Base-by-base conservation (phyloP, 23 red algal species). In the Agarophyton chilense region DNA sequence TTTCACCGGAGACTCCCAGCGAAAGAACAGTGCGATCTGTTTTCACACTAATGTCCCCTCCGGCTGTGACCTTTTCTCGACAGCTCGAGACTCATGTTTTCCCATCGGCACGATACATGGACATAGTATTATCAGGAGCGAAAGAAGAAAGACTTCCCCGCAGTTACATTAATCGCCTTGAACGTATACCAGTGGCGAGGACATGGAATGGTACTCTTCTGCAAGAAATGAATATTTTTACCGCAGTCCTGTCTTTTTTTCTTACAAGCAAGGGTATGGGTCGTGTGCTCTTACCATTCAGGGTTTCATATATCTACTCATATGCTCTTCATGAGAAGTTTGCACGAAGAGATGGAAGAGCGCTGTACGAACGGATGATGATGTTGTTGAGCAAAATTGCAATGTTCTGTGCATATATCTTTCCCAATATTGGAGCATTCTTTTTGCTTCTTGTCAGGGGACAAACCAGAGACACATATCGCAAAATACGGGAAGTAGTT, bases 71-170 rank as follows among this genome's bases (percentile, higher is more conserved):
- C 32, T 18, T 70, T 16, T 33, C 64, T 1, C 64, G 64, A 28
- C 32, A 26, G 1, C 38, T 70, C 9, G 64, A 70, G 40, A 5
- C 0, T 42, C 19, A 28, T 42, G 38, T 70, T 13, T 42, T 70
- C 13, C 64, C 64, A 40, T 70, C 64, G 38, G 40, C 32, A 8
- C 10, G 64, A 2, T 70, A 70, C 64, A 70, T 70, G 64, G 40
- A 42, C 2, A 16, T 36, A 14, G 19, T 70, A 22, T n/a, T 42
- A 32, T 70, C 64, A 10, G 64, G 64, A 70, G 64, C 64, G 34
- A 70, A 42, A 42, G 64, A 70, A 70, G 64, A 70, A 26, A 26
- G 38, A 28, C 34, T 70, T 42, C 64, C 64, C n/a, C 64, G 18
- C 32, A 22, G 19, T 6, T 70, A 70, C 19, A 26, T 70, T 42